Conservation (phyloP, 2,329 filamentous ascomycete genomes). For the Hypoxylon sp. region DNA sequence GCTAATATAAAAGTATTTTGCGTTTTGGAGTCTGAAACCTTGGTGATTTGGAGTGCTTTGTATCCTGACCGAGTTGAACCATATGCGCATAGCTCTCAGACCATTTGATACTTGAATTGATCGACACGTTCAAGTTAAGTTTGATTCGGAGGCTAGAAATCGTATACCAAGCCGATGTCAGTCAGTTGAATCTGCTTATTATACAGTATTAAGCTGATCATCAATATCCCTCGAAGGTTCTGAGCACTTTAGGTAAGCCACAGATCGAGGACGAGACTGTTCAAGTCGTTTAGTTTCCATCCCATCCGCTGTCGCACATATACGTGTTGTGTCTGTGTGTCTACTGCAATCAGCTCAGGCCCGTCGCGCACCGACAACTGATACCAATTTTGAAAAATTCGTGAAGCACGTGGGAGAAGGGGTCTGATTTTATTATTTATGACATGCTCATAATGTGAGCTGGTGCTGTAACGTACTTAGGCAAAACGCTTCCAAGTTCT, state of each 20-base stretch:
- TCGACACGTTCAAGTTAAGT: not conserved
- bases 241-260: not conserved
- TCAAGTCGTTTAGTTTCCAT: not conserved
- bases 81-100: not conserved
- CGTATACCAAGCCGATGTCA: not conserved
- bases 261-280: not conserved
- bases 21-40: not conserved
- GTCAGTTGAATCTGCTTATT: not conserved
- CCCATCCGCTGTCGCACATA: not conserved
- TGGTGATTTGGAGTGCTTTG: not conserved
- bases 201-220: not conserved
- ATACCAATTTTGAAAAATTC: not conserved
- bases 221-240: not conserved
- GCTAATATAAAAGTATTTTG: not conserved
- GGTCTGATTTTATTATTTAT: slow-evolving; percentile 22
- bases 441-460: slow-evolving; percentile 19
- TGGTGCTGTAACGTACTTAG: slow-evolving; percentile 19
- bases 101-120: not conserved
- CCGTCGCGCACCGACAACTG: not conserved
- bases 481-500: slow-evolving; percentile 19
- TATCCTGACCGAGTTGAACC: not conserved
- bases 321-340: not conserved
- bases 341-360: not conserved
- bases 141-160: not conserved
- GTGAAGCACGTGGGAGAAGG: slow-evolving; percentile 11